Conservation (phyloP, 2,329 filamentous ascomycete species). For the Coniochaeta ligniaria region DNA sequence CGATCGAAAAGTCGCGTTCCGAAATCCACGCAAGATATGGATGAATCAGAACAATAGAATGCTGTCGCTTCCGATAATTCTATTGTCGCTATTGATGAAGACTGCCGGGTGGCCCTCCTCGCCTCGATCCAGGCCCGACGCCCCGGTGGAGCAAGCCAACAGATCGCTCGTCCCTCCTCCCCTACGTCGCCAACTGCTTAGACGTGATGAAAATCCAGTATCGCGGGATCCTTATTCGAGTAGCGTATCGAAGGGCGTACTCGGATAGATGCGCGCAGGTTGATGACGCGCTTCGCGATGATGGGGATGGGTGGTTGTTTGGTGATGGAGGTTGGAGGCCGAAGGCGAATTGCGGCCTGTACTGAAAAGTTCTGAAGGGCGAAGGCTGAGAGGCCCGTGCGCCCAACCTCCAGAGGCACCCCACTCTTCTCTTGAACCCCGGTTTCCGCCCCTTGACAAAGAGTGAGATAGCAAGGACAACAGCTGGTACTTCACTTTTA, state of each 20-base stretch:
- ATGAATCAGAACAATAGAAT: slow-evolving; percentile 1
- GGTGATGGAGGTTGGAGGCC: slow-evolving; percentile 22
- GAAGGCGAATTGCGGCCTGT: slow-evolving; percentile 12
- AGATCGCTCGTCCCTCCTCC: slow-evolving; percentile 27
- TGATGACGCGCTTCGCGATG: slow-evolving; percentile 47
- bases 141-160: slow-evolving; percentile 25
- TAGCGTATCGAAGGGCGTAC: slow-evolving; percentile 22
- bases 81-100: slow-evolving; percentile 6
- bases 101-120: slow-evolving; percentile 7
- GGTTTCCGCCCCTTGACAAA: neutral
- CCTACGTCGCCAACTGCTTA: slow-evolving; percentile 38
- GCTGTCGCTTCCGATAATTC: neutral
- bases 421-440: neutral
- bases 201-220: slow-evolving; percentile 24
- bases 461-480: neutral
- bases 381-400: slow-evolving; percentile 1
- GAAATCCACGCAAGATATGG: slow-evolving; percentile 2
- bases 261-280: slow-evolving; percentile 30
- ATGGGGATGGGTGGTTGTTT: slow-evolving; percentile 31
- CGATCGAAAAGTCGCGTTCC: slow-evolving; percentile 4
- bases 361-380: slow-evolving; percentile 21
- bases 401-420: neutral
- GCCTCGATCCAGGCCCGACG: slow-evolving; percentile 18
- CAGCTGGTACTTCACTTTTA: neutral
- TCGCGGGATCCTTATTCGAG: slow-evolving; percentile 28